Conservation (phyloP, 306 rosid species). For the Fragaria ananassa region DNA sequence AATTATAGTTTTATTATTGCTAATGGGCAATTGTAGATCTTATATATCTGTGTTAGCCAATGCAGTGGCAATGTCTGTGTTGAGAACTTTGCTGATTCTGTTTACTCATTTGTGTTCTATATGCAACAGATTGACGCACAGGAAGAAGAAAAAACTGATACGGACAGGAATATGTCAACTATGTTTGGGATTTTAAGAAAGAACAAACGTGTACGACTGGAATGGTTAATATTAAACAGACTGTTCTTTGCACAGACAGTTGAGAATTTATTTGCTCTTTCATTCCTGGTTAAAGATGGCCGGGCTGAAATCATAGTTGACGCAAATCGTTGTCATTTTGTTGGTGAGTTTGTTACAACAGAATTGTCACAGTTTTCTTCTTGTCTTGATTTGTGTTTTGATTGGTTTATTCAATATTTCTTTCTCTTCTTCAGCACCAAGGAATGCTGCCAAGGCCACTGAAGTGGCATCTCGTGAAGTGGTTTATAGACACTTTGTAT, state of each 20-base stretch:
- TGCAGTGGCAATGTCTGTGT: background rate
- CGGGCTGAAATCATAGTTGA: conserved; percentile 61
- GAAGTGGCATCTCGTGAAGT: conserved; percentile 46
- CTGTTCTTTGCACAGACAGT: conserved; percentile 75
- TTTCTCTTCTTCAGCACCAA: conserved; percentile 53
- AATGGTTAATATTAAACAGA: conserved; percentile 57
- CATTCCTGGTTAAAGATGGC: conserved; percentile 84
- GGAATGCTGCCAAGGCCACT: conserved; percentile 62
- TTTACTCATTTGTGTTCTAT: conserved; percentile 11
- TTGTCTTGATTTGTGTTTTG: background rate
- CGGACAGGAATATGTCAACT: conserved; percentile 64
- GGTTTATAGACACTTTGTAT: conserved; percentile 62
- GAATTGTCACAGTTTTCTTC: background rate
- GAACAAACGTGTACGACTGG: conserved; percentile 45
- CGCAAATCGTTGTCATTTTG: conserved; percentile 50
- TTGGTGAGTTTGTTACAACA: conserved; percentile 47
- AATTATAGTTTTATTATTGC: background rate
- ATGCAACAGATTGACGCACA: conserved; percentile 51
- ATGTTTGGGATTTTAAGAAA: conserved; percentile 60
- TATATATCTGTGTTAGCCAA: background rate
- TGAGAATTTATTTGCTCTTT: conserved; percentile 76
- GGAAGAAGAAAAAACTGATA: conserved; percentile 54
- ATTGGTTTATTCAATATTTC: background rate
- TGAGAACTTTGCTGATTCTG: background rate
- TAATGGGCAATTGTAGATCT: background rate